These are phyloP conservation scores for Annulohypoxylon maeteangense DNA, from an alignment of 495 filamentous ascomycete species.

Conservation along the genomic window DNA sequence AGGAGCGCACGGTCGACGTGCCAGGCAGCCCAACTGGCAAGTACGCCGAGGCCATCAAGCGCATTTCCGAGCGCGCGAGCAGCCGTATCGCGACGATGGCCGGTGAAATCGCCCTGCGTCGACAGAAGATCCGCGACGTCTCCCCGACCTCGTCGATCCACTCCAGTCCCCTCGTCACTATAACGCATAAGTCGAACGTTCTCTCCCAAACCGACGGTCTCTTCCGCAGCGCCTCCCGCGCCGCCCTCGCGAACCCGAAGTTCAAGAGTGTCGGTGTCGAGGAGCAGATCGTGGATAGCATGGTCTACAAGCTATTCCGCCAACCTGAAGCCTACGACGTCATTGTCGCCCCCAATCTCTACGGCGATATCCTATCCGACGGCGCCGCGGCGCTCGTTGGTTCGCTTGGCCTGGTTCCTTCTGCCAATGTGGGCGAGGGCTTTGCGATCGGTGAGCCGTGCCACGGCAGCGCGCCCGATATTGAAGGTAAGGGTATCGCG, in stretches of 20 bases:
- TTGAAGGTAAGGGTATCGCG: conserved; percentile 89
- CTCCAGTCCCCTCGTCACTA: conserved; percentile 80
- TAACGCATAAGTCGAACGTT: conserved; percentile 99
- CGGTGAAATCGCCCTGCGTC: conserved; percentile 88
- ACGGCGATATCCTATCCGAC: conserved; percentile 96
- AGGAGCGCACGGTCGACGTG: conserved; percentile 82
- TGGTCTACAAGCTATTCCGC: conserved; percentile 99
- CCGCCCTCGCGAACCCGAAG: conserved; percentile 70
- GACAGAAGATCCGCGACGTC: conserved; percentile 77
- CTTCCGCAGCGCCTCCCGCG: conserved; percentile 83
- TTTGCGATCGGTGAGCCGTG: conserved; percentile 99
- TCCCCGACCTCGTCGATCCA: conserved; percentile 67
- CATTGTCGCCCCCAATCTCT: conserved; percentile 97
- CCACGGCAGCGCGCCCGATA: conserved; percentile 95
- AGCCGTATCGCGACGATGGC: conserved; percentile 89
- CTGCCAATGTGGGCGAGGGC: conserved; percentile 91
- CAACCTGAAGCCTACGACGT: conserved; percentile 95
- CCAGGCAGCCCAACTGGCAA: conserved; percentile 70
- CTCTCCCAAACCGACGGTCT: conserved; percentile 96
- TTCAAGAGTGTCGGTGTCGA: conserved; percentile 76
- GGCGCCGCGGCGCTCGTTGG: conserved; percentile 95
- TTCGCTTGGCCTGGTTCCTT: conserved; percentile 92
- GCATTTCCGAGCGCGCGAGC: conserved; percentile 86
- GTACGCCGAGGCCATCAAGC: conserved; percentile 97
- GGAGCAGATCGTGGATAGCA: conserved; percentile 98